A percentile compares a stretch with the other conserved stretches of the same genome.
phyloP scores from a whole-genome alignment of 1,139 yeast genomes.

The Meyerozyma athensensis region DNA sequence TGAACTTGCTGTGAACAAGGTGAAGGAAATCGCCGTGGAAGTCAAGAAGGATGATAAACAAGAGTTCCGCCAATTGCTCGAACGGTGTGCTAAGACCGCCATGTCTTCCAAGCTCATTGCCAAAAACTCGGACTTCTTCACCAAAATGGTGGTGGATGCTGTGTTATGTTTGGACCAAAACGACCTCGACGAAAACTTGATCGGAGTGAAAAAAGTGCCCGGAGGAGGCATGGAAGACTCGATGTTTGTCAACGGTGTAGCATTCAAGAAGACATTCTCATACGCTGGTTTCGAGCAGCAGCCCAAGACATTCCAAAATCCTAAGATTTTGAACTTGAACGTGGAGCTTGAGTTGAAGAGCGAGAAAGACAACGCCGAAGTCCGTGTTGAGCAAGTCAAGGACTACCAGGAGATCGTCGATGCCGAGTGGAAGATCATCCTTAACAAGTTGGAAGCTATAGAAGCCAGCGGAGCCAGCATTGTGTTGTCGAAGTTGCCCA shows the following conservation, averaged over 20 bases:
- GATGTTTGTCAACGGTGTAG: conserved; percentile 85
- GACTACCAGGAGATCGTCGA: conserved; percentile 96
- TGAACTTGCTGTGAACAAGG: conserved; percentile 65
- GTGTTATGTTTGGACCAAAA: conserved; percentile 80
- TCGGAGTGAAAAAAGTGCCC: conserved; percentile 91
- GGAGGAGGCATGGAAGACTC: conserved; percentile 98
- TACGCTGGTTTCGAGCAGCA: conserved; percentile 99
- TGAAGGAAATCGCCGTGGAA: conserved; percentile 71
- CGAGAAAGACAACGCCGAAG: conserved; percentile 99
- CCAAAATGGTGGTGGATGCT: conserved; percentile 95
- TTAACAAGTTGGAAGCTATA: conserved; percentile 79
- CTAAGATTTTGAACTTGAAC: conserved; percentile 80
- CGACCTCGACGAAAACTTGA: conserved; percentile 81
- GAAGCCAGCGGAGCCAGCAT: conserved; percentile 85
- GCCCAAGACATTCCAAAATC: conserved; percentile 76
- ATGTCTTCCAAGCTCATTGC: conserved; percentile 93
- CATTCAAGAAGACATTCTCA: conserved; percentile 93
- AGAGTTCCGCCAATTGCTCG: conserved; percentile 70
- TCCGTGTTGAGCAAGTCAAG: conserved; percentile 85
- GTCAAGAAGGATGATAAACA: conserved; percentile 45
- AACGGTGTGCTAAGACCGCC: conserved; percentile 93
- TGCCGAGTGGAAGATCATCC: conserved; percentile 96
- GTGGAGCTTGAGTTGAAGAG: conserved; percentile 96
- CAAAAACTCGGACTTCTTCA: conserved; percentile 81
- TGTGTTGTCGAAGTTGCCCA: conserved; percentile 89